Evolutionary conservation across 176 grass and related monocot genomes (phyloP).

Genomic region (Eragrostis nindensis): DNA sequence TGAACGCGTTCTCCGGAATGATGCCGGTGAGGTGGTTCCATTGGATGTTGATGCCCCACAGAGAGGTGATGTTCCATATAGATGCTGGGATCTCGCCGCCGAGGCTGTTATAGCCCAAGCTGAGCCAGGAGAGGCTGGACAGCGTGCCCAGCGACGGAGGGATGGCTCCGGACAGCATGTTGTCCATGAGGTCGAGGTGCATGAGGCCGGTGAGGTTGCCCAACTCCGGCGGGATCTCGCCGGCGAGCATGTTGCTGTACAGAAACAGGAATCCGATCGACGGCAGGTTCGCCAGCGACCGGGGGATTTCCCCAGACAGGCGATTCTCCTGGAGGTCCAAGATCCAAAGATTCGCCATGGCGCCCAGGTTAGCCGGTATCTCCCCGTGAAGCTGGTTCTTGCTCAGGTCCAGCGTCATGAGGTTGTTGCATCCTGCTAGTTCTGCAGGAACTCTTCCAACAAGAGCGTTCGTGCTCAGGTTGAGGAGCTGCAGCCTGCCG

Average conservation of each 20-base stretch:
- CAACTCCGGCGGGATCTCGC: background rate
- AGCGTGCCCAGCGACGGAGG: slow-evolving; percentile 22
- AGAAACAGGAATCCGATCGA: background rate
- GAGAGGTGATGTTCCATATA: slow-evolving; percentile 39
- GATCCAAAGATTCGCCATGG: background rate
- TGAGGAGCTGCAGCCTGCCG: background rate
- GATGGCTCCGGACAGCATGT: slow-evolving; percentile 20
- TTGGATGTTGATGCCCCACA: background rate
- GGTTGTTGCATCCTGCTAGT: slow-evolving; percentile 6
- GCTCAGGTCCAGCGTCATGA: background rate
- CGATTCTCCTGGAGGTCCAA: background rate
- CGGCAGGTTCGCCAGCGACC: background rate
- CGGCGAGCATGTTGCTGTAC: background rate
- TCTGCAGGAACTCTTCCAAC: slow-evolving; percentile 12
- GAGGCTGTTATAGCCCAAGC: slow-evolving; percentile 15
- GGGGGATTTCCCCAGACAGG: slow-evolving; percentile 10
- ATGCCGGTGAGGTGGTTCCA: background rate
- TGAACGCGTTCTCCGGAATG: slow-evolving; percentile 5
- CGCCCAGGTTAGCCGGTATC: background rate
- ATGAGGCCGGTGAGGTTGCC: slow-evolving; percentile 13
- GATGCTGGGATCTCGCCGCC: slow-evolving; percentile 26
- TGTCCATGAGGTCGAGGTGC: background rate
- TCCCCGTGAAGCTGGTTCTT: slow-evolving; percentile 35
- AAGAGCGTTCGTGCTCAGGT: slow-evolving; percentile 30
- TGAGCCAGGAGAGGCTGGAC: background rate